Evolutionary conservation across 495 filamentous ascomycete genomes (phyloP).

Genomic region (Penicillium ochrochloron): DNA sequence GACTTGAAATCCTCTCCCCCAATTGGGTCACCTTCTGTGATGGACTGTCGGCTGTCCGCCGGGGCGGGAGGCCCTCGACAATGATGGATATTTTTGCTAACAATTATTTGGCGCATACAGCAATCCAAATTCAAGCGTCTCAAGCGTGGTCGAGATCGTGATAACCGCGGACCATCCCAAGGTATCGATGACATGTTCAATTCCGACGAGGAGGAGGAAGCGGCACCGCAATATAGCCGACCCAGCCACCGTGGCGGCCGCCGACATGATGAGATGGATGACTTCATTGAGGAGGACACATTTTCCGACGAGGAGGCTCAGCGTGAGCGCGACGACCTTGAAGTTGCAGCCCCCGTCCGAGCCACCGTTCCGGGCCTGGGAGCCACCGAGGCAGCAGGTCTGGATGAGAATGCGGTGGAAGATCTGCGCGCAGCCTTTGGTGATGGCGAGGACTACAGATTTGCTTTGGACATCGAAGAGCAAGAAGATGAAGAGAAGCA

Average conservation of each 20-base stretch:
- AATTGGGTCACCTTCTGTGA: background rate
- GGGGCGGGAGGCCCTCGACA: slow-evolving; percentile 2
- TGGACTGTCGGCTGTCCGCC: background rate
- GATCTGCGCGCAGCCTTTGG: slow-evolving; percentile 97
- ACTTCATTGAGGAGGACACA: slow-evolving; percentile 96
- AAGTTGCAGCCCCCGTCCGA: slow-evolving; percentile 75
- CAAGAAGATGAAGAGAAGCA: slow-evolving; percentile 68
- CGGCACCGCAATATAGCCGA: slow-evolving; percentile 57
- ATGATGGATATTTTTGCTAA: slow-evolving; percentile 18
- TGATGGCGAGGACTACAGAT: slow-evolving; percentile 91
- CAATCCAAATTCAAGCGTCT: slow-evolving; percentile 93
- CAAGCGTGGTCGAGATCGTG: slow-evolving; percentile 84
- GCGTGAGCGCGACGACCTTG: slow-evolving; percentile 80
- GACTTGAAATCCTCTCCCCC: background rate
- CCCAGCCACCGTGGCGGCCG: slow-evolving; percentile 55
- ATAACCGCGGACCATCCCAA: slow-evolving; percentile 60
- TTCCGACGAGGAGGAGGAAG: slow-evolving; percentile 88
- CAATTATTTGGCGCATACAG: background rate
- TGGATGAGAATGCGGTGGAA: slow-evolving; percentile 89
- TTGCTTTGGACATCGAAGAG: slow-evolving; percentile 85
- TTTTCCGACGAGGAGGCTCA: slow-evolving; percentile 84
- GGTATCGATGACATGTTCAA: slow-evolving; percentile 86
- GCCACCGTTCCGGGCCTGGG: slow-evolving; percentile 62
- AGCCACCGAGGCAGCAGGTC: slow-evolving; percentile 68
- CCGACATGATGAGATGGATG: slow-evolving; percentile 86